phyloP scores from a whole-genome alignment of 2,329 filamentous ascomycete species.

The Colletotrichum magnum region DNA sequence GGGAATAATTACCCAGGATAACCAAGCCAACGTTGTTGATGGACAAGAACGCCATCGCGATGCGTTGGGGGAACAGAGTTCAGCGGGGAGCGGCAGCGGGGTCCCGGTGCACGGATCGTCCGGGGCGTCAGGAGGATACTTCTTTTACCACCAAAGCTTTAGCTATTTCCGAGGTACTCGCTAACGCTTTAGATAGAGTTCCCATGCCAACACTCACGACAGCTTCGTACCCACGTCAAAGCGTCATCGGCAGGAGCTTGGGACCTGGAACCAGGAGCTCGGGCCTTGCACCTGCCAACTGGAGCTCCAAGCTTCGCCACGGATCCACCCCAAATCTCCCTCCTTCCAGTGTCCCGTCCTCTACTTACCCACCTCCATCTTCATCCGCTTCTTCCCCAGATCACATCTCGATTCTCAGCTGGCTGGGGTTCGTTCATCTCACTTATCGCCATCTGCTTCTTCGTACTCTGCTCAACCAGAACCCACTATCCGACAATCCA shows the following conservation, averaged over 20 bases:
- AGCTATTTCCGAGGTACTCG: background rate
- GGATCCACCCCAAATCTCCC: background rate
- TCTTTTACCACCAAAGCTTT: fast-evolving
- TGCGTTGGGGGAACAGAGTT: too few relatives aligned
- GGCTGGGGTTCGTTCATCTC: constrained; percentile 24
- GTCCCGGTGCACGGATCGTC: background rate
- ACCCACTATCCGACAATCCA: background rate
- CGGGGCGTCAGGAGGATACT: background rate
- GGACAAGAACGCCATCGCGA: too few relatives aligned
- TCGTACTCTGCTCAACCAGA: background rate
- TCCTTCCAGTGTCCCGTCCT: background rate
- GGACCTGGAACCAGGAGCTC: background rate
- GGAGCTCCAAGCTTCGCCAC: constrained; percentile 21
- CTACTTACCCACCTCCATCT: constrained; percentile 1
- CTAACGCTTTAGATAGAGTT: background rate
- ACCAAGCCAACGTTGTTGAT: too few relatives aligned
- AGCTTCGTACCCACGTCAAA: constrained; percentile 29
- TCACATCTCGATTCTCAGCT: constrained; percentile 34
- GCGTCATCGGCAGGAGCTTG: constrained; percentile 22
- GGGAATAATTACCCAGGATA: too few relatives aligned
- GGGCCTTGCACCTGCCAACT: background rate
- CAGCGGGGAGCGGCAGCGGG: too few relatives aligned
- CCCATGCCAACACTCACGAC: constrained; percentile 13
- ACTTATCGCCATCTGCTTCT: background rate
- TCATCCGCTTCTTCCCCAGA: constrained; percentile 2